Percentiles rank a stretch among this genome's conserved stretches.
phyloP scores from a whole-genome alignment of 2,329 filamentous ascomycete genomes.

The Pseudogymnoascus sp. region DNA sequence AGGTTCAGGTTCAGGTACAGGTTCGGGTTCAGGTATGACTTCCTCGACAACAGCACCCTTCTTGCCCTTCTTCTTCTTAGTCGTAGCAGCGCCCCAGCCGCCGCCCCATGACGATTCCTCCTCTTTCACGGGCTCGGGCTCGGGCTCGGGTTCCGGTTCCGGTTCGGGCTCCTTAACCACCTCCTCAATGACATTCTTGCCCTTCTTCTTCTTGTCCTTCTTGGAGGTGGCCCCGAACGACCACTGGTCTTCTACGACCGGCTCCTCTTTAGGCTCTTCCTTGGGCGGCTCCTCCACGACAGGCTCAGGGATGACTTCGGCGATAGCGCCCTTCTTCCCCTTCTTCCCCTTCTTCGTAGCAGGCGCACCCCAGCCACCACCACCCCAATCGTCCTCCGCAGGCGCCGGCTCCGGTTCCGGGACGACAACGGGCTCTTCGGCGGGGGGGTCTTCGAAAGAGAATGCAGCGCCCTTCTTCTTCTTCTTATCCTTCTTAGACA shows the following conservation, averaged over 20 bases:
- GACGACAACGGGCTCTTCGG: slow-evolving; percentile 20
- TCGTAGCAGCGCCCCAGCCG: slow-evolving; percentile 39
- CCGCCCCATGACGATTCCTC: slow-evolving; percentile 40
- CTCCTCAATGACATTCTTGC: slow-evolving; percentile 9
- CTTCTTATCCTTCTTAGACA: slow-evolving; percentile 39
- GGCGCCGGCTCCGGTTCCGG: slow-evolving; percentile 20
- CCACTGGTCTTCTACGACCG: slow-evolving; percentile 45
- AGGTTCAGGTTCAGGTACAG: slow-evolving; percentile 25
- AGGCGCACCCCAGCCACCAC: slow-evolving; percentile 34
- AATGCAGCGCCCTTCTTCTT: slow-evolving; percentile 31
- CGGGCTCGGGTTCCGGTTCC: slow-evolving; percentile 18
- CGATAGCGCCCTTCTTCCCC: slow-evolving; percentile 13
- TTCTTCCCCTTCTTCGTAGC: slow-evolving; percentile 37
- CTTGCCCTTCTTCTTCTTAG: slow-evolving; percentile 38
- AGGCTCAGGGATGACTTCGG: slow-evolving; percentile 28
- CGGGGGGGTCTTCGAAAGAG: slow-evolving; percentile 21
- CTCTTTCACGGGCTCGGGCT: slow-evolving; percentile 27
- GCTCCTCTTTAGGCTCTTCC: slow-evolving; percentile 31
- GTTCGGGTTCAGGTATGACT: slow-evolving; percentile 20
- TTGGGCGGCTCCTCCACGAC: slow-evolving; percentile 30
- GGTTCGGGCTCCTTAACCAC: neutral
- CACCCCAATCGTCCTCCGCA: slow-evolving; percentile 44
- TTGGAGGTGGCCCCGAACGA: slow-evolving; percentile 37
- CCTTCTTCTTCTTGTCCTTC: slow-evolving; percentile 52
- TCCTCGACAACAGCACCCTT: slow-evolving; percentile 14